Conservation (phyloP, 1,139 yeast genomes). For the Saccharomyces hybrid region DNA sequence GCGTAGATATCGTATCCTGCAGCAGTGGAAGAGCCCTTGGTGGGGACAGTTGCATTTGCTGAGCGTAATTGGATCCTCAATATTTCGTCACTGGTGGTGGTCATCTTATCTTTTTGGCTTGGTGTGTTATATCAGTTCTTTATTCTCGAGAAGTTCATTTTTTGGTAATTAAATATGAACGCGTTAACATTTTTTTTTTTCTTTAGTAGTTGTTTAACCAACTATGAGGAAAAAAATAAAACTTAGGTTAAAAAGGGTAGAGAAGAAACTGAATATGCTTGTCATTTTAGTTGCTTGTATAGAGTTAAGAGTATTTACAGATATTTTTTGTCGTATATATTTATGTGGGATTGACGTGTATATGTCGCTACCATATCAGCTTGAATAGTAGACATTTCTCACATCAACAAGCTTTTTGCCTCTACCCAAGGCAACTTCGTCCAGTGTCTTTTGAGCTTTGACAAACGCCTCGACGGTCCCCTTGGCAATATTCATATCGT, state of each 20-base stretch:
- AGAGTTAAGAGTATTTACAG: neutral
- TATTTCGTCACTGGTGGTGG: constrained; percentile 49
- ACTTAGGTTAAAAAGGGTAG: neutral
- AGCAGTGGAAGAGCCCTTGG: constrained; percentile 82
- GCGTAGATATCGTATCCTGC: constrained; percentile 94
- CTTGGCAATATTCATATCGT: constrained; percentile 90
- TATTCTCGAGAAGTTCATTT: neutral
- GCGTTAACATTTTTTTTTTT: neutral
- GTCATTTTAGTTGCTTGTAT: no score
- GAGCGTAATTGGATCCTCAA: constrained; percentile 71
- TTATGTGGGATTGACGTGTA: neutral
- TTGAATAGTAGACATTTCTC: constrained; percentile 77
- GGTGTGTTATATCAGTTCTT: neutral
- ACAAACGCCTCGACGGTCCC: constrained; percentile 83
- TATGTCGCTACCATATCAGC: constrained; percentile 5
- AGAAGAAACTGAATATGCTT: no score
- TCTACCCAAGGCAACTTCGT: constrained; percentile 83
- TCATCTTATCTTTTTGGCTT: constrained; percentile 39
- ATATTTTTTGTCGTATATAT: neutral
- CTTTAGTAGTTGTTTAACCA: neutral
- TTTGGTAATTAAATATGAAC: neutral
- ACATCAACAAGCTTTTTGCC: constrained; percentile 95
- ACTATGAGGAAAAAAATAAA: neutral
- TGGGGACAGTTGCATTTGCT: constrained; percentile 73
- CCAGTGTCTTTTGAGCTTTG: constrained; percentile 66